Evolutionary conservation across 1,284 basidiomycete genomes (phyloP), one percentile per base, ranked within the genome.

Genomic region (Mycena sp.): DNA sequence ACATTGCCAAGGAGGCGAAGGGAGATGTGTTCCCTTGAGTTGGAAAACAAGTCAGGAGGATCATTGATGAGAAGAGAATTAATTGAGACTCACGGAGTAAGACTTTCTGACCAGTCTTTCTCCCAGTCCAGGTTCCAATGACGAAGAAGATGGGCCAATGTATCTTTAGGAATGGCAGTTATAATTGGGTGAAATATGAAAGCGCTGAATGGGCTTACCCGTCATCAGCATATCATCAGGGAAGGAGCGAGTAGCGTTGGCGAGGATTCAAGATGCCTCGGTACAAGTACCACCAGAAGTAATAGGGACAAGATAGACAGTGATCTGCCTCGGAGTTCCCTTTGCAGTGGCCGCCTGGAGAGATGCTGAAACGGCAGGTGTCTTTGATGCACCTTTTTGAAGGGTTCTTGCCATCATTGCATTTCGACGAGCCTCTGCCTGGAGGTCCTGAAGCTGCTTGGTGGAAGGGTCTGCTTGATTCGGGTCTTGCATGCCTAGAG

Each of bases 71-170:
- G 37, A 43, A 43, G 23, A 21, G 41, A 46, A 25, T 5, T 14
- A 51, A 19, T n/a, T 19, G 37, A 38, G n/a, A 44, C 54, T 46
- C 4, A 48, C 44, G 32, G 54, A 16, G 23, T 45, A 16, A 56
- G 35, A 25, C 44, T 56, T 19, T 56, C 54, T 19, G 44, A 35
- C 14, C 54, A 56, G 14, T 56, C 54, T 16, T 48, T 56, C 44
- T 56, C 54, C 44, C 54, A 56, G 11, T 56, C 54, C 9, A 56
- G 54, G 26, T 56, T 56, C 54, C 44, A 48, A 48, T 56, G 54
- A n/a, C 54, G 54, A 28, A 56, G 54, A 26, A 56, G 54, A 46
- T 46, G 32, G n/a, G 30, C 26, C 44, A 56, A 46, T 14, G 16
- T 32, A 46, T 56, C 54, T 56, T 14, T 23, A 21, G 6, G 17